These are phyloP conservation scores for Plasmodium knowlesi DNA, from an alignment of 169 alveolate genomes.

Conservation along the genomic window DNA sequence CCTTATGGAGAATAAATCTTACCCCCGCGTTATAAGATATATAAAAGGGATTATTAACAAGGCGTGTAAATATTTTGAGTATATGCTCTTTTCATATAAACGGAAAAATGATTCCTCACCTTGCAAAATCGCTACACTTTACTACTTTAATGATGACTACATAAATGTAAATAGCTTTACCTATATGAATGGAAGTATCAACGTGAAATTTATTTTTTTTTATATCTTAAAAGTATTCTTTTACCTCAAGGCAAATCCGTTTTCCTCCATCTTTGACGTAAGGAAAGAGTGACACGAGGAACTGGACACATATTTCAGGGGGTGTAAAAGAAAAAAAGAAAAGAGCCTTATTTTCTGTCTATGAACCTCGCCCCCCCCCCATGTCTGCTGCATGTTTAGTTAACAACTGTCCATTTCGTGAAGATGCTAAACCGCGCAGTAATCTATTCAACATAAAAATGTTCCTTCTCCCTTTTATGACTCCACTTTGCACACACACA, in stretches of 20 bases:
- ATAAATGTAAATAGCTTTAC: conserved; percentile 41
- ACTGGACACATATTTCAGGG: neutral
- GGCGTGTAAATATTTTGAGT: conserved; percentile 50
- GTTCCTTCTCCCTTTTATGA: neutral
- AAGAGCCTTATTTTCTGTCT: neutral
- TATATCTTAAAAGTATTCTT: conserved; percentile 48
- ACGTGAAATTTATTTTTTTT: conserved; percentile 59
- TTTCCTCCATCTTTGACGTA: conserved; percentile 69
- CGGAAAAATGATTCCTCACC: neutral
- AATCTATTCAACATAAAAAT: neutral
- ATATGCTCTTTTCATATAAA: conserved; percentile 6
- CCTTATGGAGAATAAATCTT: conserved; percentile 22
- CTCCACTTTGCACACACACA: neutral
- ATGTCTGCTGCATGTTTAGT: neutral
- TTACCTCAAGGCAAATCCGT: conserved; percentile 53
- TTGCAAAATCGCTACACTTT: conserved; percentile 5
- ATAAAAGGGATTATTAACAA: conserved; percentile 31
- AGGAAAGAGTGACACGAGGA: neutral
- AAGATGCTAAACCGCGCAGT: neutral
- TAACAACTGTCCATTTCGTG: neutral
- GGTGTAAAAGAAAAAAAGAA: neutral
- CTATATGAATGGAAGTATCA: conserved; percentile 50
- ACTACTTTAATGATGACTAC: conserved; percentile 55
- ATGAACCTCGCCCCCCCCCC: neutral
- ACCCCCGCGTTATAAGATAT: conserved; percentile 53